Conservation (phyloP, 2,329 filamentous ascomycete species). For the Moelleriella libera region DNA sequence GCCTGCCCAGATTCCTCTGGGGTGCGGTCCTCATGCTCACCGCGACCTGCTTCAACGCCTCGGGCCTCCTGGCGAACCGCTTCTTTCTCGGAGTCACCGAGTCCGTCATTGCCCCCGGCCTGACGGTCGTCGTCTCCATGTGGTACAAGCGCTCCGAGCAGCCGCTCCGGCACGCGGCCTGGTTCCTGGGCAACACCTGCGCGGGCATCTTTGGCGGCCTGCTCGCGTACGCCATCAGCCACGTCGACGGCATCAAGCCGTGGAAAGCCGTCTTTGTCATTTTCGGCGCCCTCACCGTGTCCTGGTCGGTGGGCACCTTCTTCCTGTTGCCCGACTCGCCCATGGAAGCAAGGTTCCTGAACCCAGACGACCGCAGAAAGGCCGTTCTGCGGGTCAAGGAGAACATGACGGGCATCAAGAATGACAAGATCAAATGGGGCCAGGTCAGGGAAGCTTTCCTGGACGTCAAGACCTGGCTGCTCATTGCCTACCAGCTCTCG, state of each 20-base stretch:
- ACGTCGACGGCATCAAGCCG: conserved; percentile 8
- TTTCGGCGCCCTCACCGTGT: conserved; percentile 9
- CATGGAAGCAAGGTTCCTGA: conserved; percentile 14
- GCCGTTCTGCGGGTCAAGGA: conserved; percentile 16
- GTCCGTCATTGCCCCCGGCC: conserved; percentile 14
- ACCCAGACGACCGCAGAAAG: conserved; percentile 11
- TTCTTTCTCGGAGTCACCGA: conserved; percentile 19
- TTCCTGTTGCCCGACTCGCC: conserved; percentile 11
- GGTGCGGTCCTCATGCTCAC: conserved; percentile 27
- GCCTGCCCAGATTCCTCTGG: conserved; percentile 13
- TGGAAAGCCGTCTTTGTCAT: conserved; percentile 16
- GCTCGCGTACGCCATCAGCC: conserved; percentile 16
- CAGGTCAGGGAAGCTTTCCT: conserved; percentile 11
- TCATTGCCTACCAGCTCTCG: conserved; percentile 12
- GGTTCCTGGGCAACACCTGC: conserved; percentile 18
- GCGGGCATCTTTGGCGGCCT: conserved; percentile 15
- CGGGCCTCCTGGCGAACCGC: conserved; percentile 14
- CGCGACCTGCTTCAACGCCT: conserved; percentile 18
- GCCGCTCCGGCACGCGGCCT: conserved; percentile 16
- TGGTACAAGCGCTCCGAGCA: conserved; percentile 18
- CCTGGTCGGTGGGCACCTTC: conserved; percentile 9
- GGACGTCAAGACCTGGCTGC: conserved; percentile 13
- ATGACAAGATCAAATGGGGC: conserved; percentile 10
- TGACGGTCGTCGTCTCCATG: conserved; percentile 16
- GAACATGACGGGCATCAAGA: conserved; percentile 21